Base-by-base conservation (phyloP, 2,329 filamentous ascomycete species). In the Nannizziopsis arthrosporioides region DNA sequence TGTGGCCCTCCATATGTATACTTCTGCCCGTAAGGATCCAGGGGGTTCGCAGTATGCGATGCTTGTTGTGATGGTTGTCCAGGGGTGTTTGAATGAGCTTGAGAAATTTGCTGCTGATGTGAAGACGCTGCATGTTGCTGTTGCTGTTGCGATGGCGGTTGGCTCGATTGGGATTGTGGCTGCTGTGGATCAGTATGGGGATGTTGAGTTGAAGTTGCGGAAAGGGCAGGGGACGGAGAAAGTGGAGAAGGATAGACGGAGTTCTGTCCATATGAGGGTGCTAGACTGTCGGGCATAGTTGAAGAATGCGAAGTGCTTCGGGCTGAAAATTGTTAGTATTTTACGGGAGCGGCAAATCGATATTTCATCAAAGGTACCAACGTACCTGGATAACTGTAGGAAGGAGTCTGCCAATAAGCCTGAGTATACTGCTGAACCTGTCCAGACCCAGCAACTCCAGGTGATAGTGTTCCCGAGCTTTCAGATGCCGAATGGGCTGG, bases 251-350 rank as follows among this genome's bases (percentile, higher is more conserved):
- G 75, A 51, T 80, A 86, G 31, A 80, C 72, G 39, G 80, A 76
- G 51, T 82, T 56, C 38, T 65, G 73, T 54, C 84, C 81, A 65
- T 82, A 86, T 5, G 81, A 75, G 51, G 82, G 78, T 47, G 83
- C 76, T 47, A 89, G 70, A 42, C 73, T 74, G 60, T 86, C 79
- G 42, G 70, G 72, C 22, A 73, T 70, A 6, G 76, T 69, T 7
- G 76, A 73, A 8, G 80, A 79, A 55, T 75, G 73, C 37, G 75
- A 69, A 51, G 66, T 67, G 55, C 69, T 72, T 55, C 77, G 73
- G 54, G 71, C 67, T 54, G 73, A 67, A 54, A 73, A 75, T 69
- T 68, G 30, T 47, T 15, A 70, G 66, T 34, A 6, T 9, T 3
- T 35, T 11, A 39, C 3, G n/a, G 14, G 6, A 41, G 22, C 34